Percentiles rank a stretch among this genome's conserved stretches.
phyloP scores from a whole-genome alignment of 1,284 basidiomycete genomes.

The Sanghuangporus baumii region DNA sequence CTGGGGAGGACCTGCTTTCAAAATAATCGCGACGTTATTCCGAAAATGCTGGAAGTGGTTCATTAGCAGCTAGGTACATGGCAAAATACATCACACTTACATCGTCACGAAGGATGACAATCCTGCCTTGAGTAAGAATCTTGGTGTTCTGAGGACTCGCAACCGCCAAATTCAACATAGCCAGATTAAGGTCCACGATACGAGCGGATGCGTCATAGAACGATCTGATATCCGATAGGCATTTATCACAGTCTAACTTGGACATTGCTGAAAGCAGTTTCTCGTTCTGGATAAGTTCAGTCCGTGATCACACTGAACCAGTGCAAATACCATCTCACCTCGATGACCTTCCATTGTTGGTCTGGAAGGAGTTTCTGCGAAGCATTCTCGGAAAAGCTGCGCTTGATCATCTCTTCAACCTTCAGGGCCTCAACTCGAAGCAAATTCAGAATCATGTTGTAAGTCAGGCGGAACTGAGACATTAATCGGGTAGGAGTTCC shows the following conservation, averaged over 20 bases:
- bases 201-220: slow-evolving; percentile 77
- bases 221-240: slow-evolving; percentile 62
- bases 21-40: slow-evolving; percentile 68
- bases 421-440: slow-evolving; percentile 93
- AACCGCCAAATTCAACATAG: slow-evolving; percentile 61
- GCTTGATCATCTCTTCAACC: slow-evolving; percentile 99
- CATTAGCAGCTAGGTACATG: neutral
- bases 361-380: slow-evolving; percentile 91
- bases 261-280: slow-evolving; percentile 61
- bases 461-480: slow-evolving; percentile 97
- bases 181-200: slow-evolving; percentile 63
- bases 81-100: slow-evolving; percentile 40
- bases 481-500: slow-evolving; percentile 89
- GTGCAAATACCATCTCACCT: slow-evolving; percentile 43
- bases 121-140: slow-evolving; percentile 66
- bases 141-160: slow-evolving; percentile 64
- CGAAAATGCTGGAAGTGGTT: slow-evolving; percentile 64
- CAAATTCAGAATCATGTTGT: slow-evolving; percentile 99
- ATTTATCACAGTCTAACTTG: slow-evolving; percentile 66
- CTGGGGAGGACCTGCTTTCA: slow-evolving; percentile 63
- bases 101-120: slow-evolving; percentile 80
- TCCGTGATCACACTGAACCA: neutral
- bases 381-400: slow-evolving; percentile 97
- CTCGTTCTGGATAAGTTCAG: slow-evolving; percentile 56
- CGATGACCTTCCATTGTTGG: slow-evolving; percentile 81